These are phyloP conservation scores for Trametes hirsuta DNA, from an alignment of 1,284 basidiomycete genomes.

Conservation along the genomic window DNA sequence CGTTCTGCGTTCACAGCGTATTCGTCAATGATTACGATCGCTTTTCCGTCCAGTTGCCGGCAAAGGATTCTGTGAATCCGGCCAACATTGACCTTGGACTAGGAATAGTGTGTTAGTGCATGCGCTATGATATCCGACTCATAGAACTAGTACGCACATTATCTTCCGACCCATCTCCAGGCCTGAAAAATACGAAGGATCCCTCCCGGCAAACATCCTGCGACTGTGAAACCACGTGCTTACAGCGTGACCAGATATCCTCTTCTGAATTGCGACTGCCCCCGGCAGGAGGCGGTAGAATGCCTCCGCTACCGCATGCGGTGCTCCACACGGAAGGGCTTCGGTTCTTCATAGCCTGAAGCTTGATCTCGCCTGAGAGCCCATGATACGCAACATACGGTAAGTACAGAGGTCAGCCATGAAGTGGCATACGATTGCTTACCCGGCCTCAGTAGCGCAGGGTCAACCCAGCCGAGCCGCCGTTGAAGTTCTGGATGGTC, in stretches of 20 bases:
- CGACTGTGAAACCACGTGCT: slow-evolving; percentile 13
- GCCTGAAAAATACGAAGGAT: slow-evolving; percentile 24
- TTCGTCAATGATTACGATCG: slow-evolving; percentile 3
- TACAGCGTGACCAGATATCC: slow-evolving; percentile 5
- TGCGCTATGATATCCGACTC: too few relatives aligned
- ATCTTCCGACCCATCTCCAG: not conserved
- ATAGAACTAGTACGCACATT: too few relatives aligned
- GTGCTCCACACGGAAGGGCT: not conserved
- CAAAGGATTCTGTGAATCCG: slow-evolving; percentile 6
- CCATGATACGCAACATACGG: too few relatives aligned
- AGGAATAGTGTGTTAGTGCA: too few relatives aligned
- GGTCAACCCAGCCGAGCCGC: slow-evolving; percentile 24
- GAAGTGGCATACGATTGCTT: too few relatives aligned
- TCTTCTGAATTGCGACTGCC: not conserved
- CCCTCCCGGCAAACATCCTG: slow-evolving; percentile 18
- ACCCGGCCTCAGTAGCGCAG: not conserved
- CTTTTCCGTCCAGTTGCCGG: not conserved
- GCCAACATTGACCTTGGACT: too few relatives aligned
- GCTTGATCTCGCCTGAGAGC: too few relatives aligned
- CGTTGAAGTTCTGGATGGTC: slow-evolving; percentile 21
- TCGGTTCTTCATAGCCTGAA: too few relatives aligned
- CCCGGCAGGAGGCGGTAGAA: not conserved
- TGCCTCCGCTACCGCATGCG: not conserved
- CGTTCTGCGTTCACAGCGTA: slow-evolving; percentile 3
- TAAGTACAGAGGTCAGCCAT: too few relatives aligned